phyloP scores from a whole-genome alignment of 805 yeast genomes.

The Candida sphagnicola region DNA sequence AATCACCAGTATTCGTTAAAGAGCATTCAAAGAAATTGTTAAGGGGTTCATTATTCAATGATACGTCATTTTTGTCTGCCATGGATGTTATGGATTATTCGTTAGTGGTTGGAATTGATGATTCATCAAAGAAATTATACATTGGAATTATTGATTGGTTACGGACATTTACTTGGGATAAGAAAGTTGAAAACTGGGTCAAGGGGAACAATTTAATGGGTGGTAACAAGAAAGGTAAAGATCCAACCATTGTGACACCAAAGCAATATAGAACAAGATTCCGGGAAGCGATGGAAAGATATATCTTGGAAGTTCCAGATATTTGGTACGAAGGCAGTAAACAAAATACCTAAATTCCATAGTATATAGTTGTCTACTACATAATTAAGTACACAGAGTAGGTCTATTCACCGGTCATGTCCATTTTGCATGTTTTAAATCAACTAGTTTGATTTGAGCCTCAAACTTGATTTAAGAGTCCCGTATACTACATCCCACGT shows the following conservation, averaged over 20 bases:
- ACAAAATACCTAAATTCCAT: conserved; percentile 1
- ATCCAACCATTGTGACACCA: conserved; percentile 97
- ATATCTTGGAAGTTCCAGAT: conserved; percentile 92
- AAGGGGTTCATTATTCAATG: conserved; percentile 91
- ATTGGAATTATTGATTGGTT: conserved; percentile 95
- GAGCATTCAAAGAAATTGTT: conserved; percentile 85
- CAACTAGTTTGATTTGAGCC: no score
- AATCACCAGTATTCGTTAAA: conserved; percentile 89
- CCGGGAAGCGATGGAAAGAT: conserved; percentile 96
- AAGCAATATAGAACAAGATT: conserved; percentile 91
- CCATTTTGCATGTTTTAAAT: no score
- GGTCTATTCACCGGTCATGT: no score
- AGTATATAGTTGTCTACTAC: no score
- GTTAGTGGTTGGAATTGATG: conserved; percentile 87
- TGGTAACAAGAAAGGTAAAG: conserved; percentile 75
- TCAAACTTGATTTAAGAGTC: no score
- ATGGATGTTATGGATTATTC: conserved; percentile 99
- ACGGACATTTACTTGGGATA: conserved; percentile 97
- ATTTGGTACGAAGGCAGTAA: conserved; percentile 41
- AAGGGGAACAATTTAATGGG: conserved; percentile 85
- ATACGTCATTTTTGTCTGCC: conserved; percentile 86
- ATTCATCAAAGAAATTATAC: conserved; percentile 56
- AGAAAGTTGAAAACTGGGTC: conserved; percentile 97
- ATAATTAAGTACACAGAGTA: no score
- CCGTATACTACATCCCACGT: no score